A percentile compares a stretch with the other conserved stretches of the same genome.
phyloP scores from a whole-genome alignment of 2,329 filamentous ascomycete species.

The Xylaria sp. region DNA sequence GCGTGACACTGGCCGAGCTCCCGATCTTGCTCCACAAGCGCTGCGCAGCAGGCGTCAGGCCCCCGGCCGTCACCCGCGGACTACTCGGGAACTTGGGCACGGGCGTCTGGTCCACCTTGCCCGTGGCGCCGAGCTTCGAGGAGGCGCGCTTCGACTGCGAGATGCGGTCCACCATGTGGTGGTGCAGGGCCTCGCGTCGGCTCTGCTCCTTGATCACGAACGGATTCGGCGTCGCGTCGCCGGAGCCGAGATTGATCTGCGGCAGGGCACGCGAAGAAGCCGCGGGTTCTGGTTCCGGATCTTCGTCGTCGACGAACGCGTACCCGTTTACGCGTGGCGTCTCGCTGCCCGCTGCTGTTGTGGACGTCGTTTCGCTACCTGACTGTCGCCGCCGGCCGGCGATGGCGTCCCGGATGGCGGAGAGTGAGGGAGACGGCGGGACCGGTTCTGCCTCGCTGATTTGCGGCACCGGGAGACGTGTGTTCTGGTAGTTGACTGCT shows the following conservation, averaged over 20 bases:
- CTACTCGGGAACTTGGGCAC: conserved; percentile 78
- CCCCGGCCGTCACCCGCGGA: conserved; percentile 62
- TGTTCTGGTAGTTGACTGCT: conserved; percentile 83
- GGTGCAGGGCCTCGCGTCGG: conserved; percentile 82
- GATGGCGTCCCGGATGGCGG: conserved; percentile 85
- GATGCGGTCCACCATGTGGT: conserved; percentile 86
- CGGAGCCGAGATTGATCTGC: conserved; percentile 68
- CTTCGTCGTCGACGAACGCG: conserved; percentile 88
- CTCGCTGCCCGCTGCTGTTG: conserved; percentile 70
- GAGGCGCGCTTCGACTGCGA: conserved; percentile 76
- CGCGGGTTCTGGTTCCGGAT: conserved; percentile 64
- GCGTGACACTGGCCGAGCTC: conserved; percentile 51
- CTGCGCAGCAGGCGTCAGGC: conserved; percentile 79
- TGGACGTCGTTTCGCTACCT: conserved; percentile 70
- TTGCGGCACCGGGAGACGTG: conserved; percentile 71
- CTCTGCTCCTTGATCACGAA: conserved; percentile 83
- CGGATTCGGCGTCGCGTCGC: conserved; percentile 76
- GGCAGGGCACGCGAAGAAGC: conserved; percentile 51
- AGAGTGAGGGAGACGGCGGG: conserved; percentile 84
- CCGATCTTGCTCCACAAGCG: conserved; percentile 73
- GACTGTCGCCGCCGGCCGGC: conserved; percentile 72
- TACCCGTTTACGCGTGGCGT: conserved; percentile 95
- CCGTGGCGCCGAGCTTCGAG: conserved; percentile 68
- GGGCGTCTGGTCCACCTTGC: conserved; percentile 68
- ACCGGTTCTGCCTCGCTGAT: conserved; percentile 55